Base-by-base conservation (phyloP, 345 rosid genomes). In the Salix purpurea region DNA sequence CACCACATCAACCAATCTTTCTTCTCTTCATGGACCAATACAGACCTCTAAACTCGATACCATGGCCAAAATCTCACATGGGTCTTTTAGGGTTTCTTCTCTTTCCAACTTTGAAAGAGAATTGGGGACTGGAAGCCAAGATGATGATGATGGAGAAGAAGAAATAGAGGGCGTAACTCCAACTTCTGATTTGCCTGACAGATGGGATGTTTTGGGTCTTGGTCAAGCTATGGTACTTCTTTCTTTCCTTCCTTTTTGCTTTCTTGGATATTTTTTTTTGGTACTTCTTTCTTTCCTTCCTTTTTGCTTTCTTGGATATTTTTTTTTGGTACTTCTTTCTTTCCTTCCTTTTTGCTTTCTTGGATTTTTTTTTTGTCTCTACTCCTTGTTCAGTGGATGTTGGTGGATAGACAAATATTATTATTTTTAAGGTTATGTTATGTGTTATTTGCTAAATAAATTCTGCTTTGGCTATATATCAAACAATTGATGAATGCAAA, bases 161-260 rank as follows among this genome's bases (percentile, higher is more conserved):
- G 91, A 80, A 1, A 81, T 64, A 4, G 83, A 80, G 2, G 70
- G 74, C 32, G 84, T 42, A 7, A 84, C 21, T 58, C 64, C 10
- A 30, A 48, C 81, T 73, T 81, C 83, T 76, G 77, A 75, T 70
- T 80, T 90, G 72, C 95, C 97, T 68, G 96, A 89, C 61, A 87
- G 90, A 85, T 93, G 94, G 96, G 96, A 95, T 87, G 97, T 91
- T 75, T 78, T 95, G 61, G 99, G 97, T 71, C 97, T 95, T 67
- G 96, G 99, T 73, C 99, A 95, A 87, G 97, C 97, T 85, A 95
- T 92, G 99, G 97, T 94, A 77, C 68, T 18, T 50, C 52, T 67
- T 26, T 30, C 1, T 13, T 14, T 40, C 44, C 37, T 39, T 58
- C 42, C 23, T n/a, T 46, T 69, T 62, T 18, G 1, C 67, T 56